Evolutionary conservation across 768 basidiomycete genomes (phyloP).

Genomic region (Lentinus tigrinus): DNA sequence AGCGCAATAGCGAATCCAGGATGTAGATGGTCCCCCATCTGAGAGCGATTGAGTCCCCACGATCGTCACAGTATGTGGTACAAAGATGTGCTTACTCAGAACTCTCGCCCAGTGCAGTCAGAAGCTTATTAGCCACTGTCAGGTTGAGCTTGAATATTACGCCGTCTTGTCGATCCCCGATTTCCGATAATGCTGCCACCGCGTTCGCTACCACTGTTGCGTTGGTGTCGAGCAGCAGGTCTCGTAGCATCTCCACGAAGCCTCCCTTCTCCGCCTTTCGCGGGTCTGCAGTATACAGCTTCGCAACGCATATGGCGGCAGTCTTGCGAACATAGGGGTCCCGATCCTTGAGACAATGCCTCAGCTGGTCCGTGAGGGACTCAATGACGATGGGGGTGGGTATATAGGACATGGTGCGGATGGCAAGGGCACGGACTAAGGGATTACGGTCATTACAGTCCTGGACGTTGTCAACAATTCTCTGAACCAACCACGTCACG

Average conservation of each 20-base stretch:
- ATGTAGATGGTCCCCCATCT: constrained; percentile 99
- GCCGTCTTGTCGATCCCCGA: constrained; percentile 91
- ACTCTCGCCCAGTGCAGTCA: constrained; percentile 90
- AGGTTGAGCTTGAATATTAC: constrained; percentile 90
- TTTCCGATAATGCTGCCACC: constrained; percentile 95
- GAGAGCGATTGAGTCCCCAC: background rate
- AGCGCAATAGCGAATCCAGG: constrained; percentile 88
- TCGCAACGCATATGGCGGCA: constrained; percentile 95
- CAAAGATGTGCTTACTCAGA: constrained; percentile 77
- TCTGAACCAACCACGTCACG: constrained; percentile 2
- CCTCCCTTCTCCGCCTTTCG: constrained; percentile 84
- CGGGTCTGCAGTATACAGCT: constrained; percentile 87
- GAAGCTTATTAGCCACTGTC: constrained; percentile 83
- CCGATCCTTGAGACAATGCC: constrained; percentile 88
- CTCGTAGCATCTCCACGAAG: constrained; percentile 88
- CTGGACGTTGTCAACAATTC: constrained; percentile 41
- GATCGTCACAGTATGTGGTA: constrained; percentile 6
- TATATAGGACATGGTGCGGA: constrained; percentile 99
- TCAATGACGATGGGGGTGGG: constrained; percentile 87
- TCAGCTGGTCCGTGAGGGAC: constrained; percentile 82
- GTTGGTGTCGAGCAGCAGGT: constrained; percentile 90
- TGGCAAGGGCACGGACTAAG: constrained; percentile 92
- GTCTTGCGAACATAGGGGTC: constrained; percentile 99
- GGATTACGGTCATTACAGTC: constrained; percentile 97
- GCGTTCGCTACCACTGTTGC: constrained; percentile 98